Base-by-base conservation (phyloP, 164 flowering plant genomes). In the Cinnamomum micranthum region DNA sequence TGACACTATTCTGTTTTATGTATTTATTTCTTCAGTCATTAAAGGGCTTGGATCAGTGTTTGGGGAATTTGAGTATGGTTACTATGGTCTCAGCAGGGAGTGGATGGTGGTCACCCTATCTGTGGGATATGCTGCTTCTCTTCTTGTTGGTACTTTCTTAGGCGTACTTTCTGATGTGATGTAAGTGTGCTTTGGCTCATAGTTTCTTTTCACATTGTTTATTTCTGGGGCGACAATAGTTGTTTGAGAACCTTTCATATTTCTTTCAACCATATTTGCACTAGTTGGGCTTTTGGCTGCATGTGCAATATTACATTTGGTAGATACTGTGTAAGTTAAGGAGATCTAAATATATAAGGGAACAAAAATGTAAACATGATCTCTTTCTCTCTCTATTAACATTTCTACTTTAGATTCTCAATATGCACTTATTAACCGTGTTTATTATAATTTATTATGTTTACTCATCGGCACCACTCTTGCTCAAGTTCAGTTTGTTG, bases 121-220 rank as follows among this genome's bases (percentile, higher is more conserved):
- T 73, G 76, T 81, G 77, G 98, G 97, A 80, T 85, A 67, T 69
- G 84, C 80, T 52, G 86, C 82, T 75, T 76, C 95, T 62, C 81
- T 88, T 6, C 23, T 89, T 25, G 15, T 87, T 51, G 92, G 90
- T 33, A 74, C 90, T 75, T 81, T 87, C 58, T 76, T 91, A 25
- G 99, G 97, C 20, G 65, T 90, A 19, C 80, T 92, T 66, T 88
- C 94, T 23, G 97, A 94, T 85, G 66, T 88, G n/a, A 80, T 93
- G 99, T 96, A 79, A 89, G 98, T 28, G 10, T 10, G 17, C 22
- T 69, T 59, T 70, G 27, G 50, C n/a, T 68, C 11, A 10, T 70
- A 58, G 27, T 10, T 25, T 64, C 67, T 51, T 50, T 22, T 24
- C 19, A 41, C 47, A 41, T 41, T 41, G 47, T 41, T 41, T 41